Conservation (phyloP, 2,329 filamentous ascomycete species). For the Domatiomyces catenatus region DNA sequence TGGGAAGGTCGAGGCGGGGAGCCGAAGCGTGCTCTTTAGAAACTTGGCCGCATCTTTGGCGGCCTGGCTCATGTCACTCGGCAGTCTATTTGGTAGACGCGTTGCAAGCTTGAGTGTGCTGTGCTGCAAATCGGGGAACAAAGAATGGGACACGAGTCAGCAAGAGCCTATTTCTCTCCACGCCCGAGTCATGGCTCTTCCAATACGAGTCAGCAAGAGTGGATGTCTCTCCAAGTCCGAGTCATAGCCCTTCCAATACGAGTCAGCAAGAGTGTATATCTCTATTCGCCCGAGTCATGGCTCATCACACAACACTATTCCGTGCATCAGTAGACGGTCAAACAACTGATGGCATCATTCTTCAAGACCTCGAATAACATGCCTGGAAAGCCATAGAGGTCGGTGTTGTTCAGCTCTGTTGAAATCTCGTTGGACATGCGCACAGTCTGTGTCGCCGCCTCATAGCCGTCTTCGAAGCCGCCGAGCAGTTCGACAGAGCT, state of each 20-base stretch:
- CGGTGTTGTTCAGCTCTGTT: conserved; percentile 54
- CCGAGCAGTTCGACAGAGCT: conserved; percentile 76
- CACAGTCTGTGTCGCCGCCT: conserved; percentile 23
- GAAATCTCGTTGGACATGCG: conserved; percentile 35
- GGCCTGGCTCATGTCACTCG: conserved; percentile 14
- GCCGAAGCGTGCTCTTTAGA: conserved; percentile 59
- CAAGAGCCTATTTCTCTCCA: conserved; percentile 22
- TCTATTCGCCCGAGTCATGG: background rate
- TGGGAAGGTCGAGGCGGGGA: conserved; percentile 61
- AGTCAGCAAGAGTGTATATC: conserved; percentile 15
- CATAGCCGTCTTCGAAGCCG: conserved; percentile 59
- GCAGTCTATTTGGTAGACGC: too few species aligned
- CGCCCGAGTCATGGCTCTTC: too few species aligned
- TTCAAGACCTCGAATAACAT: conserved; percentile 90
- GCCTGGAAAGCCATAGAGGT: conserved; percentile 83
- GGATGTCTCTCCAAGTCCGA: too few species aligned
- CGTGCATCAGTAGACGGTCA: conserved; percentile 79
- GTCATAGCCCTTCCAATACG: too few species aligned
- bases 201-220: too few species aligned
- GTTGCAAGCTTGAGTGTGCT: too few species aligned
- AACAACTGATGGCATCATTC: conserved; percentile 74
- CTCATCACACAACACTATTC: background rate
- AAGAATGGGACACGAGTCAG: background rate
- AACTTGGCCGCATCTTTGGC: conserved; percentile 32
- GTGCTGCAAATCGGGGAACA: conserved; percentile 12